Evolutionary conservation across 2,329 filamentous ascomycete species (phyloP).

Genomic region (Monilinia fructigena): DNA sequence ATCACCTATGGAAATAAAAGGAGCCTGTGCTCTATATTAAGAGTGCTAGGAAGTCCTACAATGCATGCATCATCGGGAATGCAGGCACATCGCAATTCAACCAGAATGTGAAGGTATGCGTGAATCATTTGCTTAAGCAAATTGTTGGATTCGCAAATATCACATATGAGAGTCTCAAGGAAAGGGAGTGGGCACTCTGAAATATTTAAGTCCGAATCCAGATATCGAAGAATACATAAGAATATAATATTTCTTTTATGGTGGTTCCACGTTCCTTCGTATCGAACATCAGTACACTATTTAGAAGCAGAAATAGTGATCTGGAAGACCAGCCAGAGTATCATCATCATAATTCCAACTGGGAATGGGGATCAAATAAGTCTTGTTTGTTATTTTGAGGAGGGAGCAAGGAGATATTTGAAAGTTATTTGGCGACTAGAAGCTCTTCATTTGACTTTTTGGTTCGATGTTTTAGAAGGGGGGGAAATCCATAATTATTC

Average conservation of each 20-base stretch:
- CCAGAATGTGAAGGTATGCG: neutral
- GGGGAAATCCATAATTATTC: too few relatives aligned
- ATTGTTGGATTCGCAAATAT: neutral
- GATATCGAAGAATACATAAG: neutral
- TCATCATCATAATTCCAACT: too few relatives aligned
- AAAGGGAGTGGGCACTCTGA: neutral
- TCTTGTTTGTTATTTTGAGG: too few relatives aligned
- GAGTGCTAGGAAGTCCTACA: neutral
- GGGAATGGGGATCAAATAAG: too few relatives aligned
- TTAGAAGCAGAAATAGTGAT: neutral
- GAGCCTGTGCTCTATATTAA: neutral
- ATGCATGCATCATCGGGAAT: neutral
- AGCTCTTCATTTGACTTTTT: too few relatives aligned
- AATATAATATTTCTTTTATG: neutral
- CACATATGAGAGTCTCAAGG: neutral
- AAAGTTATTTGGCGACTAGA: too few relatives aligned
- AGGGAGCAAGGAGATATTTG: too few relatives aligned
- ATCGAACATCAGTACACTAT: neutral
- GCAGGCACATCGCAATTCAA: neutral
- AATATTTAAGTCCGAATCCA: neutral
- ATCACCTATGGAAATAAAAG: neutral
- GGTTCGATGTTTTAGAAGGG: too few relatives aligned
- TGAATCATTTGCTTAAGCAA: neutral
- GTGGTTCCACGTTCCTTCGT: too few relatives aligned
- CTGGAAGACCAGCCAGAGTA: too few relatives aligned